These are phyloP conservation scores for Colletotrichum sp. DNA, from an alignment of 2,329 filamentous ascomycete genomes.

Conservation along the genomic window DNA sequence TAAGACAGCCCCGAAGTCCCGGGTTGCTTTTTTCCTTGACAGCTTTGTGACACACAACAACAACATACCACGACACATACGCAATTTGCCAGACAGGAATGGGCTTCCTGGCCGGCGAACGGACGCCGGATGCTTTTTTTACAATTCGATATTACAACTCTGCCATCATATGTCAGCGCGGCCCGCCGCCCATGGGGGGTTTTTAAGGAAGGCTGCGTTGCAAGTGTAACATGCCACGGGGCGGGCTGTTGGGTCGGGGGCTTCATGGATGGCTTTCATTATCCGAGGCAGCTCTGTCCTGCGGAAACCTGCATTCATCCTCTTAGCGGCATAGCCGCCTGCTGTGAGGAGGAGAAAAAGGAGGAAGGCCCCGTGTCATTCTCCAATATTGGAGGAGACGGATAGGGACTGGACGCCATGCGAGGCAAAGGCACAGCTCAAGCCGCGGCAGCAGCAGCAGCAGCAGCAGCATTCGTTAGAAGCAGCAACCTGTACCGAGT, in stretches of 20 bases:
- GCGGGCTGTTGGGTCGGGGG: neutral
- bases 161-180: neutral
- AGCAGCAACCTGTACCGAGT: neutral
- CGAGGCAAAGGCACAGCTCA: neutral
- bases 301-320: constrained; percentile 4
- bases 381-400: neutral
- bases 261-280: neutral
- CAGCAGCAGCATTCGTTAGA: neutral
- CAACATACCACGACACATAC: neutral
- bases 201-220: neutral
- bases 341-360: neutral
- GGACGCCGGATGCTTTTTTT: neutral
- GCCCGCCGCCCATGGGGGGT: neutral
- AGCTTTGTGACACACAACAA: neutral
- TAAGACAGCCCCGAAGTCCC: neutral
- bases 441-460: neutral
- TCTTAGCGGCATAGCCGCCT: neutral
- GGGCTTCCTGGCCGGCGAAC: neutral
- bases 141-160: neutral
- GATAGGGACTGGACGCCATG: neutral
- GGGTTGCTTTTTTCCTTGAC: constrained; percentile 7
- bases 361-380: neutral
- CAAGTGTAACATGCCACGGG: neutral
- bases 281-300: neutral
- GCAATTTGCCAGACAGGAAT: neutral